Base-by-base conservation (phyloP, 371 early-diverging fungal species). In the Lichtheimia hyalospora region DNA sequence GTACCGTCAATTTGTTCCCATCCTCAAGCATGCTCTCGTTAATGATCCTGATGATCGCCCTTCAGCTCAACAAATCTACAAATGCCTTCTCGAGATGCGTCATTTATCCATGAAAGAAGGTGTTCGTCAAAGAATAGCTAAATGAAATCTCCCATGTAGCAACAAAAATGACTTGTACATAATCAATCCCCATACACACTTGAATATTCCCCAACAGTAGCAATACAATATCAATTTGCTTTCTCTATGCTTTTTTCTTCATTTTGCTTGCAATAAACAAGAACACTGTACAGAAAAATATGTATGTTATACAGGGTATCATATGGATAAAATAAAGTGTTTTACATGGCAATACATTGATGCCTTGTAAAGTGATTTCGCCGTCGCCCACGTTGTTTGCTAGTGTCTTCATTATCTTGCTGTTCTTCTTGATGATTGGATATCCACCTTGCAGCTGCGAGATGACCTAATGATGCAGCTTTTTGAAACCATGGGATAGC, bases 401-500 rank as follows among this genome's bases (percentile, higher is more conserved):
- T 25, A 7, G 7, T 28, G n/a, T 51, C 27, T 23, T 28, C 28
- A 24, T 51, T n/a, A 24, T 21, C 16, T 24, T 10, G 5, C 4
- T 49, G 5, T 24, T 49, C 13, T 12, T 49, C 5, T 27, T 15
- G 12, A 20, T 51, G 50, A 49, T 10, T 14, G 25, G 23, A 8
- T 14, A 43, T 7, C 23, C 41, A 13, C 50, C 41, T 50, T 16
- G 14, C 10, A 15, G 59, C 59, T n/a, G 24, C 44, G 25, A 52
- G 41, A 42, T 59, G 59, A 16, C 89, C 89, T 52, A 90, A 84
- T 13, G 60, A 79, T 0, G 89, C 85, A 1, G 92, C 89, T 23
- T 84, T 75, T 60, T 80, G 73, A 68, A 89, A 91, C 89, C 92
- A 91, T 49, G 67, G 60, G 61, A 83, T 56, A 1, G 91, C 88